Conservation (phyloP, 805 yeast genomes). For the Ogataea allantospora region DNA sequence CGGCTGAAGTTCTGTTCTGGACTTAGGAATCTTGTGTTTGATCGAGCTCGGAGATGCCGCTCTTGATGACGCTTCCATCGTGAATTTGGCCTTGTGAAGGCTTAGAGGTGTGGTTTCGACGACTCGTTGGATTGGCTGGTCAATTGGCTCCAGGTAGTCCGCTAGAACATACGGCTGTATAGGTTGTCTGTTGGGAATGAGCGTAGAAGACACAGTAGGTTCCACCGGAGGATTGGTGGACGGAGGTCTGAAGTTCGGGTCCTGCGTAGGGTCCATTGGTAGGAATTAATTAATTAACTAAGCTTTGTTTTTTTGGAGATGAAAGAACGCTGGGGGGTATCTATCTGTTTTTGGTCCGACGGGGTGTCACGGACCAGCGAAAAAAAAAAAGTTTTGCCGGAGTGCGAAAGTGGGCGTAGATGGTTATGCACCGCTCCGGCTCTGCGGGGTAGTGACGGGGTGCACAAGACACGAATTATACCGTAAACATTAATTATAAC, state of each 20-base stretch:
- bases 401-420: constrained; percentile 1
- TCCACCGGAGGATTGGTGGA: constrained; percentile 58
- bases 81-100: constrained; percentile 11
- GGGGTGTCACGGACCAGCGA: constrained; percentile 1
- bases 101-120: background rate
- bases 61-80: constrained; percentile 36
- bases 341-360: background rate
- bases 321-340: constrained; percentile 2
- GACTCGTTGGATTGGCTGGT: constrained; percentile 61
- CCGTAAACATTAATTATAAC: constrained; percentile 12
- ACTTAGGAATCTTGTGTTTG: constrained; percentile 37
- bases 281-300: background rate
- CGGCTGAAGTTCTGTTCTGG: constrained; percentile 58
- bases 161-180: constrained; percentile 78
- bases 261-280: constrained; percentile 90
- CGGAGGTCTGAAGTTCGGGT: constrained; percentile 88
- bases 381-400: constrained; percentile 7
- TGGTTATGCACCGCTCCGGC: background rate
- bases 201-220: constrained; percentile 65
- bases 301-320: constrained; percentile 4
- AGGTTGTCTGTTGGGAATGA: constrained; percentile 72
- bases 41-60: constrained; percentile 26
- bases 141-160: constrained; percentile 66
- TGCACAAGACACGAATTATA: background rate
- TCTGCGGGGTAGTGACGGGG: constrained; percentile 11